phyloP scores from a whole-genome alignment of 495 filamentous ascomycete species.

The Penicillium turbatum region DNA sequence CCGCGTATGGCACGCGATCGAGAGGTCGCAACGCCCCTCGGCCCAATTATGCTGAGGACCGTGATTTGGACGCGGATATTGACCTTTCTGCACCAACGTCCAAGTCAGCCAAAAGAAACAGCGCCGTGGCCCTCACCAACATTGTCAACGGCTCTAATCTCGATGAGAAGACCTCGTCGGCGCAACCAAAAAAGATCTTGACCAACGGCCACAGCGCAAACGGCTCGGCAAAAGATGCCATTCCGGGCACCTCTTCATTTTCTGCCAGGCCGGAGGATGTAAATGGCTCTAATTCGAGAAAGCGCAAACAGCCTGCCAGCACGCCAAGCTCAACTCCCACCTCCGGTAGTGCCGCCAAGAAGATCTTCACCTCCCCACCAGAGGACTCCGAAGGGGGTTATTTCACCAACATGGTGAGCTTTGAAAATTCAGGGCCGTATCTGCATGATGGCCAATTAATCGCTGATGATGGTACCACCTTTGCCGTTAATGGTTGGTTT shows the following conservation, averaged over 20 bases:
- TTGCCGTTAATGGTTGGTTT: constrained; percentile 79
- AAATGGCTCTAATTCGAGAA: constrained; percentile 53
- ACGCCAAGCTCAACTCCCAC: constrained; percentile 34
- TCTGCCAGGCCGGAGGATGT: constrained; percentile 46
- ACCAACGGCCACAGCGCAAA: constrained; percentile 34
- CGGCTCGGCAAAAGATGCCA: constrained; percentile 46
- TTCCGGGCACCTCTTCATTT: constrained; percentile 63
- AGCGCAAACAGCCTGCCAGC: constrained; percentile 72
- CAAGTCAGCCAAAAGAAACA: constrained; percentile 47
- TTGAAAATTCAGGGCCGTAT: constrained; percentile 62
- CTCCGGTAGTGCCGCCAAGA: constrained; percentile 35
- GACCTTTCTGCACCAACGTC: constrained; percentile 41
- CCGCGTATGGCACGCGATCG: constrained; percentile 93
- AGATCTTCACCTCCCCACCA: constrained; percentile 46
- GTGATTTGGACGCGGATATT: constrained; percentile 83
- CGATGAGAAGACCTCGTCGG: constrained; percentile 43
- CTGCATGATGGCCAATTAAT: constrained; percentile 75
- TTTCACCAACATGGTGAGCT: constrained; percentile 79
- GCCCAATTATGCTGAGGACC: constrained; percentile 95
- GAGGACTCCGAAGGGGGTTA: constrained; percentile 34
- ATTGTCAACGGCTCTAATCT: constrained; percentile 34
- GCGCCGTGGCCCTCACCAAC: constrained; percentile 24
- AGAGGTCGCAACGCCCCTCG: constrained; percentile 82
- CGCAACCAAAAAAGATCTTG: constrained; percentile 42
- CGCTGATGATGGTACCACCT: constrained; percentile 84